Conservation (phyloP, 202 grass and related monocot species). For the Digitaria exilis region DNA sequence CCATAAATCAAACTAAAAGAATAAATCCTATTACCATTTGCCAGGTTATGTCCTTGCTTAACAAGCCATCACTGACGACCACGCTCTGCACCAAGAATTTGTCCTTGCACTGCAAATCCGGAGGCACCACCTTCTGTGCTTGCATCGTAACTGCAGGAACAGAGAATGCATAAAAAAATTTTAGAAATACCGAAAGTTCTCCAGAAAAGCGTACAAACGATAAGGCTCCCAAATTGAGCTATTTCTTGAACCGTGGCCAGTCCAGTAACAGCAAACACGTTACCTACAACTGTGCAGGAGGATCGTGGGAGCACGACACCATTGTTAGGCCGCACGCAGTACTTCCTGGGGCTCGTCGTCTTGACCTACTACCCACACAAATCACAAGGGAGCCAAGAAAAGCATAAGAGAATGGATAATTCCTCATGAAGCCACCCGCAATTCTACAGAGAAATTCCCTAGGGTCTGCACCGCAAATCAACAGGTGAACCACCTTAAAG, state of each 20-base stretch:
- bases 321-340: slow-evolving; percentile 81
- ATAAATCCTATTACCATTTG: slow-evolving; percentile 48
- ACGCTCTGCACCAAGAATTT: slow-evolving; percentile 85
- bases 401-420: slow-evolving; percentile 29
- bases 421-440: slow-evolving; percentile 27
- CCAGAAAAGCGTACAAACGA: slow-evolving; percentile 1
- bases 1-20: slow-evolving; percentile 6
- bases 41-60: slow-evolving; percentile 52
- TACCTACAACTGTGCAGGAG: slow-evolving; percentile 70
- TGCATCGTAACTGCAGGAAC: slow-evolving; percentile 90
- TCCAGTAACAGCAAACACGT: slow-evolving; percentile 32
- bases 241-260: slow-evolving; percentile 28
- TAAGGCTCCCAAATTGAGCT: not conserved
- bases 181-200: not conserved
- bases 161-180: not conserved
- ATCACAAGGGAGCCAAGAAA: slow-evolving; percentile 37
- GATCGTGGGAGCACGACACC: slow-evolving; percentile 67
- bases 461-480: slow-evolving; percentile 27
- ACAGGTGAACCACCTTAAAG: slow-evolving; percentile 78
- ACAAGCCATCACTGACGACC: slow-evolving; percentile 40
- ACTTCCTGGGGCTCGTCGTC: slow-evolving; percentile 90
- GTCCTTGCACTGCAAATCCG: slow-evolving; percentile 86
- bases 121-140: slow-evolving; percentile 60
- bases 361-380: slow-evolving; percentile 70
- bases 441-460: not conserved